Conservation (phyloP, 163 green algal genomes). For the Smithsoniella earleae region DNA sequence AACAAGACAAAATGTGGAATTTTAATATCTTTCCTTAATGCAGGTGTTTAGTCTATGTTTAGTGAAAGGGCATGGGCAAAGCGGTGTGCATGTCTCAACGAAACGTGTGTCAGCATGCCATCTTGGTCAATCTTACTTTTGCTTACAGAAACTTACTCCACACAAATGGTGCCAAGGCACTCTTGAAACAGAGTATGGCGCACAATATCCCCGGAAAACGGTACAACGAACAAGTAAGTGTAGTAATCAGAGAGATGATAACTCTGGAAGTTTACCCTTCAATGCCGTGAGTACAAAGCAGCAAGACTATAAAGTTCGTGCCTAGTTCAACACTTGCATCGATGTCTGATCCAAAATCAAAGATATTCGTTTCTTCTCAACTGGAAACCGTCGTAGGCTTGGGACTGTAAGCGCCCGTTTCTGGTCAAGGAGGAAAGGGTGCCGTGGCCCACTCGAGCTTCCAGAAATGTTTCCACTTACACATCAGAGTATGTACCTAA, state of each 20-base stretch:
- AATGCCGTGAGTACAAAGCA: background rate
- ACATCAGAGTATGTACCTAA: background rate
- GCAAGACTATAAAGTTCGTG: background rate
- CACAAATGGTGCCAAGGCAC: background rate
- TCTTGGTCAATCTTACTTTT: background rate
- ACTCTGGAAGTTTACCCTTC: background rate
- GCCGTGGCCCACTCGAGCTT: background rate
- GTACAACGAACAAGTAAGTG: too few relatives aligned
- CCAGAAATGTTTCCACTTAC: background rate
- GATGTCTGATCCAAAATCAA: background rate
- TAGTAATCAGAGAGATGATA: too few relatives aligned
- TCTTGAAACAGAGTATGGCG: background rate
- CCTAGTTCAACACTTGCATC: background rate
- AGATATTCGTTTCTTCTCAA: background rate
- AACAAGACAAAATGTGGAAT: too few relatives aligned
- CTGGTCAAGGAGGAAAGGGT: too few relatives aligned
- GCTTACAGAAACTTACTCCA: slow-evolving; percentile 2
- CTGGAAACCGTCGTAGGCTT: background rate
- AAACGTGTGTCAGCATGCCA: background rate
- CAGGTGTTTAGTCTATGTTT: too few relatives aligned
- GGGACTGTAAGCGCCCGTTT: too few relatives aligned
- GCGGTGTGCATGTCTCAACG: background rate
- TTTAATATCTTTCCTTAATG: too few relatives aligned
- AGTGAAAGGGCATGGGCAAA: background rate
- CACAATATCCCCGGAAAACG: background rate